Base-by-base conservation (phyloP, 2,329 filamentous ascomycete species). In the Gnomoniopsis smithogilvyi region DNA sequence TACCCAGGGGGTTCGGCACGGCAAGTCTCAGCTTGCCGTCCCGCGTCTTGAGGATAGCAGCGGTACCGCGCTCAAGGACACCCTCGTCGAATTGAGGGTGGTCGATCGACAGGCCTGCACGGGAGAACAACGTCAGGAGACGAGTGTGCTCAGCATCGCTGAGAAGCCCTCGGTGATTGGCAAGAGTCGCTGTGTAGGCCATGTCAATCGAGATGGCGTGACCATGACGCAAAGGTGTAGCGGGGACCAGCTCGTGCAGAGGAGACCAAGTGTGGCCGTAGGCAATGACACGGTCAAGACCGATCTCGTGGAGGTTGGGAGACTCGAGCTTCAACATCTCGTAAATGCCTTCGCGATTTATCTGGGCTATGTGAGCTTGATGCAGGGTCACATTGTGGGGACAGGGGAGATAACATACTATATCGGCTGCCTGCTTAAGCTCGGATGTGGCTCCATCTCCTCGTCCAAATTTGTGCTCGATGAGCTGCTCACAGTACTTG, bases 211-310 rank as follows among this genome's bases (percentile, higher is more conserved):
- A 88, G 65, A 91, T 90, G 64, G 88, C 88, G 67, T 91, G 88
- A 3, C 88, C 88, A 68, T 91, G 88, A 46, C 87, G 84, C 47
- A 90, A 80, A 1, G 87, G 87, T 0, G 85, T 84, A 53, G 87
- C 81, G 0, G 88, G 87, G 0, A 88, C 79, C 11, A 91, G 80
- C 72, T 91, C 88, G 67, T 90, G 86, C 6, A 90, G 78, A 21
- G 87, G 88, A 3, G 86, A 90, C 87, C 88, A 90, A 7, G 87
- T 90, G 69, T 91, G 87, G 0, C 88, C 88, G 65, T 89, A 91
- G 1, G 87, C 88, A 69, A 91, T 90, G 17, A 91, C 86, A 64
- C 88, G 76, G 70, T 90, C 87, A 10, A 91, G 77, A 57, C 86
- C 86, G 56, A 90, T 87, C 76, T 91, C 88, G 67, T 90, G 88